Evolutionary conservation across 2,329 filamentous ascomycete species (phyloP).

Genomic region (Curvularia sp.): DNA sequence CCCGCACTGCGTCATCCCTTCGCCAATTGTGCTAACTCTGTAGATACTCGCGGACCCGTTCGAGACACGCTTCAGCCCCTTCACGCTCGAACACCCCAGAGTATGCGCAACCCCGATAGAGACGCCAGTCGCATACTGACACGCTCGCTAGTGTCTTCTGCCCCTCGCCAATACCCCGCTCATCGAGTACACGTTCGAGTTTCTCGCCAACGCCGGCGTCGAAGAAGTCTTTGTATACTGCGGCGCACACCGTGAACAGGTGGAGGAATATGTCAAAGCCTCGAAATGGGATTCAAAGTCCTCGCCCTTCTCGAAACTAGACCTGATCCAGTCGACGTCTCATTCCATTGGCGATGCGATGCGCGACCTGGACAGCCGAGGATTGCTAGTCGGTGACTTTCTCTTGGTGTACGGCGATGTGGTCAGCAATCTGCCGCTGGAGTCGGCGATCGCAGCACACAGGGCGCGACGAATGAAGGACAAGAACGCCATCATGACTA

Average conservation of each 20-base stretch:
- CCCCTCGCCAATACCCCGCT: conserved; percentile 92
- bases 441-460: conserved; percentile 77
- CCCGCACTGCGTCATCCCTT: conserved; percentile 9
- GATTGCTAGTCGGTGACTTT: conserved; percentile 88
- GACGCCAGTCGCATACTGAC: conserved; percentile 29
- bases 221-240: conserved; percentile 93
- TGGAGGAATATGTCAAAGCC: conserved; percentile 82
- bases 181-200: conserved; percentile 97
- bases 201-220: conserved; percentile 93
- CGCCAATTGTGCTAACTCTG: conserved; percentile 25
- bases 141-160: conserved; percentile 74
- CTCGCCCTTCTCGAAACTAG: conserved; percentile 80
- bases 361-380: conserved; percentile 87
- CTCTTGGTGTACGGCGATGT: conserved; percentile 91
- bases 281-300: conserved; percentile 78
- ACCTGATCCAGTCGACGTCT: conserved; percentile 86
- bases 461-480: conserved; percentile 79
- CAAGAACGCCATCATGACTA: conserved; percentile 97
- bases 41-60: conserved; percentile 93
- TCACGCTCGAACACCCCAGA: conserved; percentile 86
- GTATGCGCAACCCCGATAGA: conserved; percentile 58
- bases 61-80: conserved; percentile 87
- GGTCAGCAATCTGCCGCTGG: conserved; percentile 87
- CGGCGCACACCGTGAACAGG: conserved; percentile 81
- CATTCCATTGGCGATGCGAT: conserved; percentile 92